Evolutionary conservation across 345 rosid genomes (phyloP), one percentile per base, ranked within the genome.

Genomic region (Lagerstroemia speciosa): DNA sequence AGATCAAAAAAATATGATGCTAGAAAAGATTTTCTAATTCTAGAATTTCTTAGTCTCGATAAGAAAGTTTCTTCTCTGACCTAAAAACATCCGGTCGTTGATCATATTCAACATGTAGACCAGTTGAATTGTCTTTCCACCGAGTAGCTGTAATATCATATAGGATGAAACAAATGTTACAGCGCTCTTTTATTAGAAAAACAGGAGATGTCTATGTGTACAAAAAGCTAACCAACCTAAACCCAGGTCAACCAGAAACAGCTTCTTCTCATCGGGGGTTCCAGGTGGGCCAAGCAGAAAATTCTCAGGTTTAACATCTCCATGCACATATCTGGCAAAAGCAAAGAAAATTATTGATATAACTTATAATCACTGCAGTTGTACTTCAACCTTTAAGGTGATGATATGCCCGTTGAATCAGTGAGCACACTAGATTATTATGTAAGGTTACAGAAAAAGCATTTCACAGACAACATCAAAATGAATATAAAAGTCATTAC

Each of bases 41-140:
- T 0, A 41, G 16, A 41, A 41, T 41, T 41, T 41, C 46, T 41
- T 16, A 38, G 10, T 38, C 41, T 38, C 5, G 10, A 38, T 41
- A 41, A 41, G 9, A 41, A 41, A 41, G 7, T 31, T 67, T 27
- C 33, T 16, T 26, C 17, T 65, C 69, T 70, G 66, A 88, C 99
- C 99, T 89, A 78, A 94, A 94, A 72, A 94, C 96, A 86, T 94
- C 97, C 8, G 95, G 99, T 38, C 97, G 95, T 73, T 94, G 99
- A 81, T 94, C 99, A 81, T 94, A 94, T 62, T 94, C 99, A 73
- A 94, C 93, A 78, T 91, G 99, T 53, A 74, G 81, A 64, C 97
- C 95, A 62, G 87, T 91, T 62, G 90, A 76, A 77, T 64, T 78
- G 83, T 94, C 97, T 14, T 83, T 86, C 99, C 99, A 94, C 82